Base-by-base conservation (phyloP, 176 grass and related monocot species). In the Rhynchospora pubera region DNA sequence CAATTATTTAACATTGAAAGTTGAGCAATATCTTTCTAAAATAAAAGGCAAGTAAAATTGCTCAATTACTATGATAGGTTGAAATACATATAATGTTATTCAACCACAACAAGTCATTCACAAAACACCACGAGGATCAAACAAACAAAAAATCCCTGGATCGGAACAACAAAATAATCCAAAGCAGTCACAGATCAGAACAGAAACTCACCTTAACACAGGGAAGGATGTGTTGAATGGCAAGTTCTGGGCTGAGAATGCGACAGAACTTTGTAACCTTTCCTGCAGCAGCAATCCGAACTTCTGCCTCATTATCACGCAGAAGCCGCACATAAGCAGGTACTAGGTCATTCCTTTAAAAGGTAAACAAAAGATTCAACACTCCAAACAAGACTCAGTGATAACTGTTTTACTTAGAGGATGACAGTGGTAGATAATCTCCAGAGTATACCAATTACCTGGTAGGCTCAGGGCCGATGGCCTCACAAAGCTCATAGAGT, bases 211-310 rank as follows among this genome's bases (percentile, higher is more conserved):
- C 95, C 95, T 98, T 94, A 13, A 98, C 90, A 26, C 95, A 98
- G 0, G 95, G 92, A 85, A 98, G 92, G 86, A 98, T 91, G 75
- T 98, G 89, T 83, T 93, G 87, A 42, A 94, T 88, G 84, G 90
- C 88, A 88, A 88, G 79, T 51, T 91, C 71, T 5, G 92, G 89
- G 53, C 85, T 93, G 62, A 98, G 83, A 74, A 98, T 94, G 22
- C 89, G 83, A 53, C 92, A 97, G 79, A 98, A 98, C 56, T 94
- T 98, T 3, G 92, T 94, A 86, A 98, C 95, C 88, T 98, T 98
- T 57, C 92, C 95, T 30, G 95, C 95, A 84, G 95, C 90, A 59
- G 95, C 95, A 79, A 98, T 98, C 47, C 95, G 87, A 77, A 98
- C 95, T 83, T 98, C 95, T 86, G 95, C 88, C 78, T 98, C 95